Evolutionary conservation across 768 basidiomycete species (phyloP).

Genomic region (Kwoniella sp.): DNA sequence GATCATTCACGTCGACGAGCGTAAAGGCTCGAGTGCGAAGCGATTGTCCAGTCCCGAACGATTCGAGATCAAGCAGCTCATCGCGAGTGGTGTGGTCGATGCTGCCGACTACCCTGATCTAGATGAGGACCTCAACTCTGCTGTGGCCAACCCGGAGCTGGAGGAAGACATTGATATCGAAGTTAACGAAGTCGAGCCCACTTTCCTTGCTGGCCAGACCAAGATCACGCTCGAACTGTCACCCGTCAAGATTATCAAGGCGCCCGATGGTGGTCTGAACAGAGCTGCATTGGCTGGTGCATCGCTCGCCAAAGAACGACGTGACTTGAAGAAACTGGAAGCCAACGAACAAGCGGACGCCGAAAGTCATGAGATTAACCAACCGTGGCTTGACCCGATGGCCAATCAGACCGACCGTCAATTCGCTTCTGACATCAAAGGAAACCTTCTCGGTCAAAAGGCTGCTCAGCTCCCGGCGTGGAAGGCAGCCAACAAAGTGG

Average conservation of each 20-base stretch:
- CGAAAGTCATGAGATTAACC: constrained; percentile 88
- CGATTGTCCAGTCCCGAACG: constrained; percentile 93
- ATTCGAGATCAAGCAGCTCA: constrained; percentile 99
- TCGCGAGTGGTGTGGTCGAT: constrained; percentile 87
- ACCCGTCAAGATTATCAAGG: constrained; percentile 97
- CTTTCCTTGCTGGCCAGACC: constrained; percentile 94
- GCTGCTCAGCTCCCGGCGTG: constrained; percentile 81
- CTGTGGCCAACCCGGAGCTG: constrained; percentile 68
- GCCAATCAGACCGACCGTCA: constrained; percentile 79
- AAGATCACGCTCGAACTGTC: constrained; percentile 92
- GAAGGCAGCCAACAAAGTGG: constrained; percentile 90
- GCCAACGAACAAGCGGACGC: constrained; percentile 92
- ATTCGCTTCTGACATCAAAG: constrained; percentile 89
- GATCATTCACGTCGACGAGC: constrained; percentile 59
- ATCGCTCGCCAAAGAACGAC: constrained; percentile 88
- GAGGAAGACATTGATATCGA: constrained; percentile 98
- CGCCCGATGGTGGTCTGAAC: constrained; percentile 95
- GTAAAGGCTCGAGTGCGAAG: constrained; percentile 68
- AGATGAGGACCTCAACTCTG: constrained; percentile 51
- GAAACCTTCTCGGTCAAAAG: constrained; percentile 66
- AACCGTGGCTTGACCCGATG: constrained; percentile 99
- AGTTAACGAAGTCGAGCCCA: constrained; percentile 92
- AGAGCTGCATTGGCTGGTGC: constrained; percentile 92
- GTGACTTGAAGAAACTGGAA: constrained; percentile 91
- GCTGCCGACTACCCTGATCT: constrained; percentile 69